These are phyloP conservation scores for Sclerotinia sclerotiorum DNA, from an alignment of 2,329 filamentous ascomycete genomes.

Conservation along the genomic window DNA sequence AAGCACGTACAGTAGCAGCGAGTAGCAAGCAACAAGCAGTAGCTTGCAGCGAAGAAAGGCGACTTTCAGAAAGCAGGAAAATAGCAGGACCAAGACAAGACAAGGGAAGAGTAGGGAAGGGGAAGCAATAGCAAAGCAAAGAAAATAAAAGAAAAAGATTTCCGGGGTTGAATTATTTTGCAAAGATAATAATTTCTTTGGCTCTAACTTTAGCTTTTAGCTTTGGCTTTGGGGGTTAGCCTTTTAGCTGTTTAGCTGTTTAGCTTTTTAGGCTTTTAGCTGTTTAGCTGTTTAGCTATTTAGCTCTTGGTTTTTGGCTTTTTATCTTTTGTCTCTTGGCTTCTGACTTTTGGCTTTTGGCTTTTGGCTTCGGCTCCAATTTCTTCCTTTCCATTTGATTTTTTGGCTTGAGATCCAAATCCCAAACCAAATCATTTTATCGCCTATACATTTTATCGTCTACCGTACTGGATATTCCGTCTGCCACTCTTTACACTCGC, in stretches of 20 bases:
- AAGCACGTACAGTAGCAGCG: constrained; percentile 9
- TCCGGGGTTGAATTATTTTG: not conserved
- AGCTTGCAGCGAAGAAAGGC: not conserved
- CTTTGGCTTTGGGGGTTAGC: not conserved
- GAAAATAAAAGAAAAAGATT: not conserved
- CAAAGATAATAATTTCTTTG: not conserved
- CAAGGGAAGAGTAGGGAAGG: not conserved
- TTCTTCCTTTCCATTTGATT: not conserved
- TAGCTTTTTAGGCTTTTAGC: not conserved
- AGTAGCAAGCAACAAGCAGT: not conserved
- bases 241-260: not conserved
- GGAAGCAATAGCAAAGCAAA: not conserved
- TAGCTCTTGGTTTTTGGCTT: too few relatives aligned
- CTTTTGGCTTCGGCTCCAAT: not conserved
- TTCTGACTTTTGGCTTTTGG: not conserved
- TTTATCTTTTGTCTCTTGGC: not conserved
- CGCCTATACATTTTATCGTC: constrained; percentile 8
- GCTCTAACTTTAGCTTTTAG: not conserved
- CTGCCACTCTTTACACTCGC: not conserved
- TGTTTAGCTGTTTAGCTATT: not conserved
- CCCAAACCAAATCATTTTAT: not conserved
- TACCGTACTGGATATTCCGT: not conserved
- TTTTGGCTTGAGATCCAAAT: not conserved
- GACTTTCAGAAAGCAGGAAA: not conserved
- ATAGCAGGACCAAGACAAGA: not conserved